Conservation (phyloP, 2,329 filamentous ascomycete genomes). For the Aspergillus neotritici region DNA sequence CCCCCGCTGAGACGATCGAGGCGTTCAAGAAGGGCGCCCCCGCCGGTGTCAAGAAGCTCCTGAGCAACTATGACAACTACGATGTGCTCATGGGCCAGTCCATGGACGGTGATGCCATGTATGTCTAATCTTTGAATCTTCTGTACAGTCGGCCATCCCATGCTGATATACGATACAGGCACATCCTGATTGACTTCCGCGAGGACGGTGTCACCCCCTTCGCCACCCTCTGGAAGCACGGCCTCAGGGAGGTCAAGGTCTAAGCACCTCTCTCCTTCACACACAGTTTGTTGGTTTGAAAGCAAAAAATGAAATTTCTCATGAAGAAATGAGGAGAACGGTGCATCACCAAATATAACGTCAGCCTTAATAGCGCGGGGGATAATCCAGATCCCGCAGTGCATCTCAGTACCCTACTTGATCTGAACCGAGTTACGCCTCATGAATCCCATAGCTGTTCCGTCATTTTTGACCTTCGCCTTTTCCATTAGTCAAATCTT, state of each 20-base stretch:
- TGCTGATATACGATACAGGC: conserved; percentile 45
- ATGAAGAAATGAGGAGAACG: conserved; percentile 12
- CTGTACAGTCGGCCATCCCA: neutral
- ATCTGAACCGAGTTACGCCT: conserved; percentile 29
- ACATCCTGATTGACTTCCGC: conserved; percentile 93
- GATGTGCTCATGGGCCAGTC: conserved; percentile 90
- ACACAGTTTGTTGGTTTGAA: conserved; percentile 17
- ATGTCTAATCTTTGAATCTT: conserved; percentile 40
- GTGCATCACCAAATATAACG: too few relatives aligned
- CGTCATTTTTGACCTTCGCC: conserved; percentile 3
- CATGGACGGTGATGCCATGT: conserved; percentile 94
- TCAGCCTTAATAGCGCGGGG: too few relatives aligned
- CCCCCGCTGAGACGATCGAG: conserved; percentile 61
- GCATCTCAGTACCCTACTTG: conserved; percentile 24
- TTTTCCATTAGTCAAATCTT: too few relatives aligned
- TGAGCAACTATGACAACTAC: conserved; percentile 92
- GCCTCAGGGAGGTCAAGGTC: conserved; percentile 83
- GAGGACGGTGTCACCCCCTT: conserved; percentile 91
- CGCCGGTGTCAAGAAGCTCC: conserved; percentile 72
- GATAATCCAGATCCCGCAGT: too few relatives aligned
- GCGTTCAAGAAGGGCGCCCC: conserved; percentile 73
- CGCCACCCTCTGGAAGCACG: conserved; percentile 92
- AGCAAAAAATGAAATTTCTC: conserved; percentile 12
- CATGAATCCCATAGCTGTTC: conserved; percentile 32
- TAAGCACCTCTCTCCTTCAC: conserved; percentile 44